Base-by-base conservation (phyloP, 2,329 filamentous ascomycete genomes). In the Ophiostoma ips region DNA sequence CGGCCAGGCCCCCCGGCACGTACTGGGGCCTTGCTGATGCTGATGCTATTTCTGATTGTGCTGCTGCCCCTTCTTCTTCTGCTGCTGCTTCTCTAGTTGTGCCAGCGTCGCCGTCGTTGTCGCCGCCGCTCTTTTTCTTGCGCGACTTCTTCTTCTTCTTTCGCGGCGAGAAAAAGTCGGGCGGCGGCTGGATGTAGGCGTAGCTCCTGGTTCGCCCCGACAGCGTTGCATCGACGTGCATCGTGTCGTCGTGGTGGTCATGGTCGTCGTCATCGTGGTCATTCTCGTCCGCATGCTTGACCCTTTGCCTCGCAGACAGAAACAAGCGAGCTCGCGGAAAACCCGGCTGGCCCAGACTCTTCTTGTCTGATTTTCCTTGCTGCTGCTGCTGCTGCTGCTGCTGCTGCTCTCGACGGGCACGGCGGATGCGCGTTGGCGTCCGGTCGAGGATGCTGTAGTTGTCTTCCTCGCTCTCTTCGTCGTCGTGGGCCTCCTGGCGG, bases 1-100 rank as follows among this genome's bases (percentile, higher is more conserved):
- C 62, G 3, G 68, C 68, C 12, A 71, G 61, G 0, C 69, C 68
- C 13, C 66, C 67, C 0, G 64, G 55, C 5, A 68, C 52, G 46
- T 69, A 69, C 54, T 49, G 51, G n/a, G n/a, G n/a, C n/a, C n/a
- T n/a, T n/a, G n/a, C n/a, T n/a, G 9, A 18, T 41, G 7, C 19
- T 18, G 19, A 21, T n/a, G 38, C 15, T 6, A 9, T 16, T 7
- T 19, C 8, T 3, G 13, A 3, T 13, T 41, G 24, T 28, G 4
- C 8, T 28, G 24, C 38, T 6, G 1, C 19, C 13, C 15, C 38
- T 6, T 43, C 40, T 16, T 30, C 40, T 28, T 4, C 24, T 28
- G 40, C 30, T 41, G 21, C 15, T 9, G 13, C 38, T 28, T 13
- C 28, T 13, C n/a, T n/a, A n/a, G n/a, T n/a, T n/a, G n/a, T n/a